A percentile compares a stretch with the other conserved stretches of the same genome.
These are phyloP conservation scores for Cercospora brassicicola DNA, from an alignment of 2,329 filamentous ascomycete species.

Conservation along the genomic window DNA sequence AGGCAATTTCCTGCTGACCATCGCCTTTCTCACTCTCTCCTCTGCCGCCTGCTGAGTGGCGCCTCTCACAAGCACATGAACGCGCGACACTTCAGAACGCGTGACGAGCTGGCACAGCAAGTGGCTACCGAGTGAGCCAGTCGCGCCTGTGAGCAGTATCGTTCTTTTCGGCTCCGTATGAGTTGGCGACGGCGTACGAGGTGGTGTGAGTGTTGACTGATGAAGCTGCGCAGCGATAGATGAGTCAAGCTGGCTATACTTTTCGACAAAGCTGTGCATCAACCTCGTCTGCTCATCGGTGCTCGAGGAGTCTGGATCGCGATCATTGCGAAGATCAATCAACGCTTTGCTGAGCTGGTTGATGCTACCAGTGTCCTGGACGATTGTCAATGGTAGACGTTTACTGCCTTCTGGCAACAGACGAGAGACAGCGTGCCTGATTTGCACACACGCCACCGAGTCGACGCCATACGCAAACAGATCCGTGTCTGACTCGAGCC, in stretches of 20 bases:
- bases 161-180: constrained; percentile 18
- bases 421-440: constrained; percentile 44
- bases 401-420: constrained; percentile 40
- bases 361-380: constrained; percentile 62
- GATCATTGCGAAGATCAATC: constrained; percentile 42
- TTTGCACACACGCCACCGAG: constrained; percentile 58
- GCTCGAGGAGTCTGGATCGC: constrained; percentile 28
- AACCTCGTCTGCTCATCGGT: constrained; percentile 42
- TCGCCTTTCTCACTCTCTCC: constrained; percentile 49
- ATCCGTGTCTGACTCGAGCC: constrained; percentile 42
- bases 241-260: constrained; percentile 42
- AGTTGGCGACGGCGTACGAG: constrained; percentile 9
- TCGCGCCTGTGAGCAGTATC: constrained; percentile 52
- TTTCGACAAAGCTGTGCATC: constrained; percentile 51
- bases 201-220: constrained; percentile 12
- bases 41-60: constrained; percentile 44
- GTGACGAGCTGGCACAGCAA: constrained; percentile 50
- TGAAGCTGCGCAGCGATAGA: constrained; percentile 35
- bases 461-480: constrained; percentile 62
- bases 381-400: constrained; percentile 56
- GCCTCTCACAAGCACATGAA: constrained; percentile 61
- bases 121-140: constrained; percentile 55
- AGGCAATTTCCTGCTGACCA: constrained; percentile 42
- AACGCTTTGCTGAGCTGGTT: constrained; percentile 44
- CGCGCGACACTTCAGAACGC: constrained; percentile 42